A percentile compares a stretch with the other conserved stretches of the same genome.
Conservation (phyloP, 2,329 filamentous ascomycete genomes). For the Phialophora expanda region DNA sequence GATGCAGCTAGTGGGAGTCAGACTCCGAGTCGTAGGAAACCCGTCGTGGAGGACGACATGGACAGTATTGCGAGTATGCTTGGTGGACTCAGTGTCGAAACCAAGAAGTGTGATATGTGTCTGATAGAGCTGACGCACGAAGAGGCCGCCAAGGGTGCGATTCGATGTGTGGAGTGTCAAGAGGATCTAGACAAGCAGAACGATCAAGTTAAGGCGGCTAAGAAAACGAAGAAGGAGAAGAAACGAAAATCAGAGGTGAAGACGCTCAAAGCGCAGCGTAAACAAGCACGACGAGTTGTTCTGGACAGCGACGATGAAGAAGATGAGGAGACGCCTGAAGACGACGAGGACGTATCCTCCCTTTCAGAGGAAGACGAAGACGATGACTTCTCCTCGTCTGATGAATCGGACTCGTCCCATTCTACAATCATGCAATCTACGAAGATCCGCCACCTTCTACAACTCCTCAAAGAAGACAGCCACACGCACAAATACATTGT, state of each 20-base stretch:
- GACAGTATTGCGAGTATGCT: constrained; percentile 87
- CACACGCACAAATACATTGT: constrained; percentile 94
- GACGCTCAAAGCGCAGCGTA: constrained; percentile 59
- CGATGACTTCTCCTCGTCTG: constrained; percentile 53
- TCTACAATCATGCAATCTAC: constrained; percentile 70
- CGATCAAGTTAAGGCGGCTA: constrained; percentile 47
- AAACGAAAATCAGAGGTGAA: constrained; percentile 45
- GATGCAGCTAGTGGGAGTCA: constrained; percentile 72
- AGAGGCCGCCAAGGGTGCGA: constrained; percentile 59
- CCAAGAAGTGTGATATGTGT: constrained; percentile 83
- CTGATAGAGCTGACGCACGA: constrained; percentile 68
- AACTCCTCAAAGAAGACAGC: constrained; percentile 78
- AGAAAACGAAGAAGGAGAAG: constrained; percentile 55
- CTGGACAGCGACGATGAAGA: constrained; percentile 65
- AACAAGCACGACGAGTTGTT: constrained; percentile 49
- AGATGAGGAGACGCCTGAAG: constrained; percentile 77
- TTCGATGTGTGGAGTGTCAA: constrained; percentile 75
- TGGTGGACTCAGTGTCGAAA: constrained; percentile 77
- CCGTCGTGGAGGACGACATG: constrained; percentile 66
- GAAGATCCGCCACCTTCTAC: constrained; percentile 85
- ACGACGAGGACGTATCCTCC: constrained; percentile 44
- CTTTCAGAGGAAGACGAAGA: constrained; percentile 45
- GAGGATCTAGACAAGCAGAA: constrained; percentile 71
- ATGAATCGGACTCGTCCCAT: constrained; percentile 46
- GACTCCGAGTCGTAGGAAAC: constrained; percentile 49